Percentiles rank a stretch among this genome's conserved stretches.
phyloP scores from a whole-genome alignment of 2,329 filamentous ascomycete genomes.

The Verticillium klebahnii region DNA sequence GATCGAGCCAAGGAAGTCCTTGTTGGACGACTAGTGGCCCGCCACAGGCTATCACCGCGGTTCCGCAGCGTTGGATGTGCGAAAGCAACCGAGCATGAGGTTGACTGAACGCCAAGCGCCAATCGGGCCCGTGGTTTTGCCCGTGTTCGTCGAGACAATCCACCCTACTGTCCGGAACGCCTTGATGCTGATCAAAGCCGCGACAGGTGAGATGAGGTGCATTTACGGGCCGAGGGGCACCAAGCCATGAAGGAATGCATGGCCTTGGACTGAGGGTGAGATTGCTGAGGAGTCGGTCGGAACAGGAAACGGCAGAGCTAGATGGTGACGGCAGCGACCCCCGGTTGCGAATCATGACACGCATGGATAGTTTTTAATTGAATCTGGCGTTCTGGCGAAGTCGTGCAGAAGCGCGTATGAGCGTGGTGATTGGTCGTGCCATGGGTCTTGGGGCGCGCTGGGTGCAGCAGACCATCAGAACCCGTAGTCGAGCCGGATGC shows the following conservation, averaged over 20 bases:
- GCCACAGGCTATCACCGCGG: neutral
- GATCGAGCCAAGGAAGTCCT: neutral
- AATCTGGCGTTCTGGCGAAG: neutral
- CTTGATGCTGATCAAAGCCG: neutral
- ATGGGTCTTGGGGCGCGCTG: neutral
- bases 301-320: neutral
- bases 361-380: neutral
- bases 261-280: neutral
- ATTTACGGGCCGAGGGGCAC: neutral
- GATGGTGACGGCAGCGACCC: neutral
- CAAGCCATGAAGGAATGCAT: too few relatives aligned
- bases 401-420: conserved; percentile 2
- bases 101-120: neutral
- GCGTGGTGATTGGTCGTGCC: neutral
- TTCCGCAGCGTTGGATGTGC: neutral
- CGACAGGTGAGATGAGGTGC: neutral
- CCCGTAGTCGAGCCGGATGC: neutral
- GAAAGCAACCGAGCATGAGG: neutral
- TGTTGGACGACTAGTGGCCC: neutral
- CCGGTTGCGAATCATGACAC: conserved; percentile 2
- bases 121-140: neutral
- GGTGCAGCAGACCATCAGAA: neutral
- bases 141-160: neutral
- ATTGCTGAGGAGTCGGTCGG: neutral
- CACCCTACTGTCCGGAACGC: neutral